Evolutionary conservation across 768 basidiomycete species (phyloP).

Genomic region (Clathrus columnatus): DNA sequence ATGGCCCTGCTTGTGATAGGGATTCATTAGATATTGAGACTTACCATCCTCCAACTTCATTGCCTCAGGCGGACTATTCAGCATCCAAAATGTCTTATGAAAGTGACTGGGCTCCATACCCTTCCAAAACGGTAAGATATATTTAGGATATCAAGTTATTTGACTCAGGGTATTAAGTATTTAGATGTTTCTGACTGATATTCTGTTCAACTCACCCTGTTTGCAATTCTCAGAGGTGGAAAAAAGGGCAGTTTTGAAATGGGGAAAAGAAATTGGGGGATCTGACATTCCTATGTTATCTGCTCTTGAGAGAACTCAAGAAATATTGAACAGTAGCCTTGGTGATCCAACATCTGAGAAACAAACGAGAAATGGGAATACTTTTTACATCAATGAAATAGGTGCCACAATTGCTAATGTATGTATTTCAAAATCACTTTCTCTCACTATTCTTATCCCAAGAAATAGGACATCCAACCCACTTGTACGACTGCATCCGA

Average conservation of each 20-base stretch:
- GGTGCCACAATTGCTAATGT: conserved; percentile 18
- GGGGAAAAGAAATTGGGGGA: conserved; percentile 18
- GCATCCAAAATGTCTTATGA: too few species aligned
- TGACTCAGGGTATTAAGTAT: too few species aligned
- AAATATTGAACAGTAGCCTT: conserved; percentile 10
- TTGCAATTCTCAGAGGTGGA: not conserved
- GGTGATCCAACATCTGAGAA: conserved; percentile 15
- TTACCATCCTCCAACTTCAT: too few species aligned
- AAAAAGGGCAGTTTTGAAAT: not conserved
- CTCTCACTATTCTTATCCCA: not conserved
- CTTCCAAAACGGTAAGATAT: too few species aligned
- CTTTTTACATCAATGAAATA: conserved; percentile 23
- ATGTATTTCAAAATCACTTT: too few species aligned
- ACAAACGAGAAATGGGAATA: conserved; percentile 21
- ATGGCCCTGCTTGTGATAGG: too few species aligned
- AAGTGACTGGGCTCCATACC: too few species aligned
- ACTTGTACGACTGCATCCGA: not conserved
- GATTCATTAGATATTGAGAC: too few species aligned
- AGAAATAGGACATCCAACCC: not conserved
- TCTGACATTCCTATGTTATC: conserved; percentile 24
- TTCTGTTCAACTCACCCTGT: not conserved
- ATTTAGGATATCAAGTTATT: too few species aligned
- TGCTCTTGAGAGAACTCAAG: conserved; percentile 21
- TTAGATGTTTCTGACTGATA: not conserved
- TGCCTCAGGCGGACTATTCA: too few species aligned